phyloP scores from a whole-genome alignment of 1,139 yeast species.

The Hemisphaericaspora lyxosophila region DNA sequence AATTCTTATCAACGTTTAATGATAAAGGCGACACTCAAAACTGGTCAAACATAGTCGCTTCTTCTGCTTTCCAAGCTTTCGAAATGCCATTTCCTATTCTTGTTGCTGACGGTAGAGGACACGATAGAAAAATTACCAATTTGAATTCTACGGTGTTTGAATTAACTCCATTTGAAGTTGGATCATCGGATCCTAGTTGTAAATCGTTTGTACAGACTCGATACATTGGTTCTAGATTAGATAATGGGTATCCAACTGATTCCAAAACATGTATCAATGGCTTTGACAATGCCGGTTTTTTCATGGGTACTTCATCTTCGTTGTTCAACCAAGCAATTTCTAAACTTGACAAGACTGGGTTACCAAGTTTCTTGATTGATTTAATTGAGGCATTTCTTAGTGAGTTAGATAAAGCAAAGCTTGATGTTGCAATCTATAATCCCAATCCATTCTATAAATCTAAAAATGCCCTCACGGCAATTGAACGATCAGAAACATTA shows the following conservation, averaged over 20 bases:
- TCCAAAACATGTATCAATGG: constrained; percentile 31
- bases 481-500: constrained; percentile 20
- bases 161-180: constrained; percentile 42
- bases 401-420: constrained; percentile 11
- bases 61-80: constrained; percentile 27
- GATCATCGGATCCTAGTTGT: constrained; percentile 47
- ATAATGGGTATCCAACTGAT: constrained; percentile 27
- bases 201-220: constrained; percentile 30
- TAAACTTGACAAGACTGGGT: constrained; percentile 18
- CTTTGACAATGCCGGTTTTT: constrained; percentile 45
- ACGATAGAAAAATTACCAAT: constrained; percentile 32
- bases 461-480: constrained; percentile 14
- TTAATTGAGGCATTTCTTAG: constrained; percentile 36
- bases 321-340: constrained; percentile 39
- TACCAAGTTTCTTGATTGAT: constrained; percentile 16
- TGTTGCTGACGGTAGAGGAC: constrained; percentile 41
- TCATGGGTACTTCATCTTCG: constrained; percentile 48
- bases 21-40: constrained; percentile 29
- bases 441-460: constrained; percentile 52
- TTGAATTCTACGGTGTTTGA: constrained; percentile 44
- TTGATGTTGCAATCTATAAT: constrained; percentile 40
- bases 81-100: constrained; percentile 47
- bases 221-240: constrained; percentile 36
- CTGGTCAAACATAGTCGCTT: constrained; percentile 38
- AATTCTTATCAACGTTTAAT: constrained; percentile 23